Conservation (phyloP, 1,139 yeast genomes). For the Protomyces arabidopsidicola region DNA sequence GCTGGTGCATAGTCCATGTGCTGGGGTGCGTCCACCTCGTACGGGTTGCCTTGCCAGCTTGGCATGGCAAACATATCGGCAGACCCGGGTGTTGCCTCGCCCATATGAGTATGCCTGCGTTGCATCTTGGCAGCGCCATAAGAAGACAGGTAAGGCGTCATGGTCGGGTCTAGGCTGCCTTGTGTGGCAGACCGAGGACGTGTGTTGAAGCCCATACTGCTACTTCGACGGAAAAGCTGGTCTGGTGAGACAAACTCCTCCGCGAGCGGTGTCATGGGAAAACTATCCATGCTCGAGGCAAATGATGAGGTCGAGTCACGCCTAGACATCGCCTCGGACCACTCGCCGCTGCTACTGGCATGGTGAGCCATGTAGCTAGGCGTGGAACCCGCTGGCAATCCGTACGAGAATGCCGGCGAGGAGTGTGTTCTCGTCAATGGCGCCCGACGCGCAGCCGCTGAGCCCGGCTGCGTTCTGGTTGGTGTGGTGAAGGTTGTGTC, state of each 20-base stretch:
- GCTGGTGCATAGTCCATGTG: neutral
- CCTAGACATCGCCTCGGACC: conserved; percentile 14
- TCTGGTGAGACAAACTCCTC: conserved; percentile 22
- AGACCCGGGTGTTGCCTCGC: neutral
- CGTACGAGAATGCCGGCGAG: conserved; percentile 24
- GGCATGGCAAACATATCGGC: neutral
- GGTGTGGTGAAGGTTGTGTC: conserved; percentile 19
- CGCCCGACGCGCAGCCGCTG: neutral
- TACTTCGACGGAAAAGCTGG: conserved; percentile 4
- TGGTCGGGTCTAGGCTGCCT: conserved; percentile 11
- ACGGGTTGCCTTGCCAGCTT: neutral
- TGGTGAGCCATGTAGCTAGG: neutral
- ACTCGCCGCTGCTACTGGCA: conserved; percentile 1
- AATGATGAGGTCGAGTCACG: conserved; percentile 25
- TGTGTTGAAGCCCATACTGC: neutral
- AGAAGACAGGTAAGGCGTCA: conserved; percentile 11
- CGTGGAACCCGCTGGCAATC: neutral
- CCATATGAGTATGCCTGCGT: conserved; percentile 20
- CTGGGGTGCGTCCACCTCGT: neutral
- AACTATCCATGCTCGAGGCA: conserved; percentile 24
- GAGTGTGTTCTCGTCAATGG: conserved; percentile 19
- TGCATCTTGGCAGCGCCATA: conserved; percentile 24
- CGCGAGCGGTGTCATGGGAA: conserved; percentile 24
- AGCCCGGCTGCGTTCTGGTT: conserved; percentile 4
- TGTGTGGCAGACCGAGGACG: conserved; percentile 24